phyloP scores from a whole-genome alignment of 148 eudicot species.

The Vaccinium macrocarpon region DNA sequence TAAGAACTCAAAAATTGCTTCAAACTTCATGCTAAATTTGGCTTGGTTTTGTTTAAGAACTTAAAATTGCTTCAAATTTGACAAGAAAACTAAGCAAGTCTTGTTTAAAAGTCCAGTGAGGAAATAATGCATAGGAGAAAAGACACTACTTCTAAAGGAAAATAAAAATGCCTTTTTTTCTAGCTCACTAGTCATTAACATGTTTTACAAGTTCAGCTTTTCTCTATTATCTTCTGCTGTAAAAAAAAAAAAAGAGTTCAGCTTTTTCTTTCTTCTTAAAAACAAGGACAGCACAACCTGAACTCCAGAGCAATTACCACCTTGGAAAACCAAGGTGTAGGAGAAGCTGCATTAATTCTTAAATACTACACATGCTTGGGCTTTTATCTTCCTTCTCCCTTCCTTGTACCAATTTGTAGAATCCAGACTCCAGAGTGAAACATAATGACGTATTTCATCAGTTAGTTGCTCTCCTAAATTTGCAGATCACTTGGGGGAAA shows the following conservation, averaged over 20 bases:
- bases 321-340: not conserved
- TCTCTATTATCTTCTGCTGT: too few species aligned
- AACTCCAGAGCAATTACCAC: not conserved
- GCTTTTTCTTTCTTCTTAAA: not conserved
- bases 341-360: not conserved
- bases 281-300: not conserved
- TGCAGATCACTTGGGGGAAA: not conserved
- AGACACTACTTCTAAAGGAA: too few species aligned
- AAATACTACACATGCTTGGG: not conserved
- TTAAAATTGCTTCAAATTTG: not conserved
- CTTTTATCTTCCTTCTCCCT: not conserved
- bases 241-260: too few species aligned
- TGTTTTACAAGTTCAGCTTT: not conserved
- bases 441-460: not conserved
- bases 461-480: not conserved
- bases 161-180: not conserved
- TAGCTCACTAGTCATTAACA: not conserved
- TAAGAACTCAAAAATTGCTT: not conserved
- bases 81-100: not conserved
- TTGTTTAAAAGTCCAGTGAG: not conserved
- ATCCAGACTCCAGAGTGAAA: not conserved
- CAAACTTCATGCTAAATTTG: not conserved
- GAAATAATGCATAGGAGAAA: not conserved
- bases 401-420: not conserved
- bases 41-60: not conserved